Base-by-base conservation (phyloP, 2,329 filamentous ascomycete genomes). In the Trichoderma cornu-damae region DNA sequence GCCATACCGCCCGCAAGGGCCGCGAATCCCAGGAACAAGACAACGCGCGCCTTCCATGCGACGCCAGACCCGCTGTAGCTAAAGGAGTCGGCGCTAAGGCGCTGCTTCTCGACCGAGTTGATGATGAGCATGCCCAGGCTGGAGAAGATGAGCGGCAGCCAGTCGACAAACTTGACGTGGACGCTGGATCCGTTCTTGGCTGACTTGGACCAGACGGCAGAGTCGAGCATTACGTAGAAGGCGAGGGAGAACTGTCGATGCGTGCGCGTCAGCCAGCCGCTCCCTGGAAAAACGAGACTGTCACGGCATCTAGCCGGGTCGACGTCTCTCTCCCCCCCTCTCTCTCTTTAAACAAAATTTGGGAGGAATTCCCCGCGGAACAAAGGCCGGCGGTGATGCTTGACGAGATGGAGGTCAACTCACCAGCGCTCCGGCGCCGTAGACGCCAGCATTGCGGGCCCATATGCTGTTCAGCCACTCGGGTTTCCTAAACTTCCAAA, bases 91-190 rank as follows among this genome's bases (percentile, higher is more conserved):
- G 80, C 77, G 64, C 81, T 82, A 61, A 87, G 77, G 53, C 84
- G 80, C 59, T 82, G 75, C 73, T 87, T 86, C 73, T 87, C 83
- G 62, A 86, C 83, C 63, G 78, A 82, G 77, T 87, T 87, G 76
- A 87, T 87, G 70, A 87, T 86, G 59, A 87, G 77, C 83, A 87
- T 87, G 61, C 85, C 84, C 61, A 87, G 75, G 61, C 79, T 78
- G 63, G 79, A 83, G 75, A 86, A 87, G 70, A 87, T 79, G 63
- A 87, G 78, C 51, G 84, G 84, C 62, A 87, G 79, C 84, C 84
- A 87, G 79, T 87, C 84, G 71, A 86, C 77, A 66, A 86, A 88
- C 63, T 76, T 83, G 66, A 88, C 77, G 73, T 87, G 84, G 35
- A 76, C 65, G 69, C 79, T 73, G 56, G 82, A 84, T 59, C 76